Conservation (phyloP, 768 basidiomycete species). For the Coprinopsis cinerea region DNA sequence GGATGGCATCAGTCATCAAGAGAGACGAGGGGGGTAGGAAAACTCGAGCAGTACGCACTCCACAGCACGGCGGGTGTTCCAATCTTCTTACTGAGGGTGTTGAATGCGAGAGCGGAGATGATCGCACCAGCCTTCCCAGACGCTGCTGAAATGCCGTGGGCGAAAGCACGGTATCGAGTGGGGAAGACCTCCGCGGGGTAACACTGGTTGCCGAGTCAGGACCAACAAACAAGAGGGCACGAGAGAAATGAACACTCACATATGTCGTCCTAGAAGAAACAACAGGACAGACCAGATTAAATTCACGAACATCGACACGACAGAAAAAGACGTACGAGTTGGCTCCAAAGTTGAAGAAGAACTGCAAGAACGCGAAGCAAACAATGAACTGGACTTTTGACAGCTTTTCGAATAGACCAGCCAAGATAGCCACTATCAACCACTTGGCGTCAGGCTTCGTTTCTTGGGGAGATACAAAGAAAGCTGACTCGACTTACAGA, state of each 20-base stretch:
- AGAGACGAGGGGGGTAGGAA: neutral
- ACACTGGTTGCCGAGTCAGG: conserved; percentile 31
- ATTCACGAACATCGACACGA: neutral
- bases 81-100: conserved; percentile 50
- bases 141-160: conserved; percentile 73
- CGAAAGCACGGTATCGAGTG: conserved; percentile 64
- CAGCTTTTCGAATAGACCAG: conserved; percentile 54
- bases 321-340: conserved; percentile 42
- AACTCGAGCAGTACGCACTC: conserved; percentile 45
- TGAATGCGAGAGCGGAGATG: conserved; percentile 70
- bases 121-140: conserved; percentile 73
- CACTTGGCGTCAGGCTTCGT: neutral
- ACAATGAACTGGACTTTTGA: conserved; percentile 60
- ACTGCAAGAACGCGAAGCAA: conserved; percentile 68
- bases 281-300: neutral
- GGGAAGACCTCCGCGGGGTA: conserved; percentile 80
- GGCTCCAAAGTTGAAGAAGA: conserved; percentile 82
- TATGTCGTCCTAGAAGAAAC: conserved; percentile 40
- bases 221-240: no score
- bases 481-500: conserved; percentile 36
- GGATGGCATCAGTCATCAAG: neutral
- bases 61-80: conserved; percentile 65
- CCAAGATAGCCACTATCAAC: conserved; percentile 55
- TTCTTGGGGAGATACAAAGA: neutral
- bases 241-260: conserved; percentile 26